Conservation (phyloP, 371 early-diverging fungal genomes). For the Parasitella parasitica region DNA sequence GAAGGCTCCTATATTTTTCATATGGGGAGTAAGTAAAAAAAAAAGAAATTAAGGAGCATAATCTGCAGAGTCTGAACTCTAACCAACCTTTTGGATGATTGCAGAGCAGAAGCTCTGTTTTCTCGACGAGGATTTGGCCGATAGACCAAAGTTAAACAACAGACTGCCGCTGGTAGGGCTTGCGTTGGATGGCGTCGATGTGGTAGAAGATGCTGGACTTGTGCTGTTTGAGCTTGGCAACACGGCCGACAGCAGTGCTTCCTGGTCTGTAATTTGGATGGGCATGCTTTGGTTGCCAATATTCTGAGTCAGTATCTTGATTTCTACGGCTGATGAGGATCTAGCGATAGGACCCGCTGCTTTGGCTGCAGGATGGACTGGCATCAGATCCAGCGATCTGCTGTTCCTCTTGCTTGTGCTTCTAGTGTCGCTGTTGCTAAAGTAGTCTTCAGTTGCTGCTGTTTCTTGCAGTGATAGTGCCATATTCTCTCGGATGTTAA, state of each 20-base stretch:
- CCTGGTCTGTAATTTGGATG: slow-evolving; percentile 2
- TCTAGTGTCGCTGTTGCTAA: background rate
- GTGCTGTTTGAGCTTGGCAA: slow-evolving; percentile 6
- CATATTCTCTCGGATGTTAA: slow-evolving; percentile 17
- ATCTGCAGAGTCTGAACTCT: background rate
- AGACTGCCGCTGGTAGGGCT: slow-evolving; percentile 13
- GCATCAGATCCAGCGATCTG: slow-evolving; percentile 33
- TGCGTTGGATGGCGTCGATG: background rate
- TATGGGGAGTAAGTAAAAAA: background rate
- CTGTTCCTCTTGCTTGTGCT: slow-evolving; percentile 29
- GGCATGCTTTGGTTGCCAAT: background rate
- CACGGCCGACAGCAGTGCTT: slow-evolving; percentile 25
- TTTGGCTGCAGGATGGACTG: background rate
- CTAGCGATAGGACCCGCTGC: slow-evolving; percentile 10
- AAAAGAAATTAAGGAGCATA: background rate
- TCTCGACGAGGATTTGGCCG: slow-evolving; percentile 10
- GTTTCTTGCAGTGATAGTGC: slow-evolving; percentile 19
- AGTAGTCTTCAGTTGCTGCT: slow-evolving; percentile 1
- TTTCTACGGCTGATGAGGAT: slow-evolving; percentile 25
- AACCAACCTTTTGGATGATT: slow-evolving; percentile 13
- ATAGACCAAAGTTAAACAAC: slow-evolving; percentile 23
- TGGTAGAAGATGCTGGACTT: background rate
- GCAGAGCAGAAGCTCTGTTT: slow-evolving; percentile 23
- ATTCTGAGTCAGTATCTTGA: background rate
- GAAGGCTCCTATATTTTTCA: slow-evolving; percentile 11